Evolutionary conservation across 495 filamentous ascomycete genomes (phyloP).

Genomic region (Annulohypoxylon bovei): DNA sequence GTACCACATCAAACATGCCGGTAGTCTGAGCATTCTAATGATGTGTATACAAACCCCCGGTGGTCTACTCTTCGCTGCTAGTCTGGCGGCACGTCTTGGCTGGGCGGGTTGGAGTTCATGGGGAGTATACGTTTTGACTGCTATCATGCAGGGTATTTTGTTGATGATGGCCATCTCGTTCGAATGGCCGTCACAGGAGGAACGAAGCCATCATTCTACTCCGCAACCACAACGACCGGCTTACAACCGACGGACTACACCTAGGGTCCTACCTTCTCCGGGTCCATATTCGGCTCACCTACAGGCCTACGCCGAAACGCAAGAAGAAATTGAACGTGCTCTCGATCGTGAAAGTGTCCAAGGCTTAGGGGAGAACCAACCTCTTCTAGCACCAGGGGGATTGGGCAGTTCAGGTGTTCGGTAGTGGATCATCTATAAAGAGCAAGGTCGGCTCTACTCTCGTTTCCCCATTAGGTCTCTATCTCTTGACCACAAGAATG

Average conservation of each 20-base stretch:
- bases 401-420: constrained; percentile 47
- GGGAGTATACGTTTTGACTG: constrained; percentile 88
- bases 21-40: constrained; percentile 93
- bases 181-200: constrained; percentile 57
- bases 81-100: constrained; percentile 82
- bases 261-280: constrained; percentile 43
- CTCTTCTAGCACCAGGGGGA: constrained; percentile 53
- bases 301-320: constrained; percentile 52
- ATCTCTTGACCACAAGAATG: constrained; percentile 9
- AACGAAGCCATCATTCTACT: constrained; percentile 28
- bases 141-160: constrained; percentile 83
- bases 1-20: constrained; percentile 80
- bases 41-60: constrained; percentile 98
- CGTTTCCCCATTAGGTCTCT: constrained; percentile 12
- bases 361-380: constrained; percentile 54
- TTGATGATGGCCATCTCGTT: constrained; percentile 83
- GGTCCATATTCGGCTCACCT: constrained; percentile 53
- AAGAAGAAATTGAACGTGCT: constrained; percentile 52
- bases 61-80: constrained; percentile 86
- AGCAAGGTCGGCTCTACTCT: constrained; percentile 9
- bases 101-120: constrained; percentile 92
- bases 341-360: constrained; percentile 55
- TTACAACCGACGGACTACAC: constrained; percentile 44
- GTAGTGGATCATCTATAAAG: constrained; percentile 1
- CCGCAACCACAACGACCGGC: constrained; percentile 39